Evolutionary conservation across 73 alveolate genomes (phyloP).

Genomic region (Stentor coeruleus): DNA sequence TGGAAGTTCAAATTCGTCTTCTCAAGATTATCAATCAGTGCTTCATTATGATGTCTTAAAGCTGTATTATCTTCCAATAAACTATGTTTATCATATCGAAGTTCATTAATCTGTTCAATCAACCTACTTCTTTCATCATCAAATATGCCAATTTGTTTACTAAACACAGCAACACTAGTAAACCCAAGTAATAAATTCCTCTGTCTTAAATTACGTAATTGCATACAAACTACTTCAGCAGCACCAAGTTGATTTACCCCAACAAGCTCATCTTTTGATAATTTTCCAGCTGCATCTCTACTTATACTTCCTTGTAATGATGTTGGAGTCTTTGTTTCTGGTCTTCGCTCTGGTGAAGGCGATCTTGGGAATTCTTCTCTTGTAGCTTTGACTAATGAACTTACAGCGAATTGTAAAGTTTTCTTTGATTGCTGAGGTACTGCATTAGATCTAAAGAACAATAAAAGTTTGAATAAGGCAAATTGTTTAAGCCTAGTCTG

Average conservation of each 20-base stretch:
- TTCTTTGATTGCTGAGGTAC: background rate
- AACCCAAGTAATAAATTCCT: background rate
- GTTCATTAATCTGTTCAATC: constrained; percentile 12
- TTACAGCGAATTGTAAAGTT: constrained; percentile 1
- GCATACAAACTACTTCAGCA: constrained; percentile 13
- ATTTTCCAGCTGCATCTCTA: background rate
- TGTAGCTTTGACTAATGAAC: background rate
- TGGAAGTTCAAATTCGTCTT: constrained; percentile 22
- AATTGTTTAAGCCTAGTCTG: constrained; percentile 10
- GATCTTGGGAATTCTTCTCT: background rate
- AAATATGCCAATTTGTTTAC: constrained; percentile 6
- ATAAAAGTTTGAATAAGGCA: background rate
- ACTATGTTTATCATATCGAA: constrained; percentile 26
- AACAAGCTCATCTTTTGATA: background rate
- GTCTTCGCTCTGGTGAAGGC: constrained; percentile 3
- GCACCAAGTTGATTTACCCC: background rate
- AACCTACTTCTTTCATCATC: constrained; percentile 23
- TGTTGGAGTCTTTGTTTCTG: background rate
- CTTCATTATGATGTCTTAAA: constrained; percentile 23
- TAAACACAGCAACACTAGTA: background rate
- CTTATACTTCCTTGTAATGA: constrained; percentile 4
- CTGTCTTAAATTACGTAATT: background rate
- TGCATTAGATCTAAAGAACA: background rate
- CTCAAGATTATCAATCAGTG: background rate
- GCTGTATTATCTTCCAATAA: constrained; percentile 21